These are phyloP conservation scores for Metschnikowia reukaufii DNA, from an alignment of 805 yeast genomes.

Conservation along the genomic window DNA sequence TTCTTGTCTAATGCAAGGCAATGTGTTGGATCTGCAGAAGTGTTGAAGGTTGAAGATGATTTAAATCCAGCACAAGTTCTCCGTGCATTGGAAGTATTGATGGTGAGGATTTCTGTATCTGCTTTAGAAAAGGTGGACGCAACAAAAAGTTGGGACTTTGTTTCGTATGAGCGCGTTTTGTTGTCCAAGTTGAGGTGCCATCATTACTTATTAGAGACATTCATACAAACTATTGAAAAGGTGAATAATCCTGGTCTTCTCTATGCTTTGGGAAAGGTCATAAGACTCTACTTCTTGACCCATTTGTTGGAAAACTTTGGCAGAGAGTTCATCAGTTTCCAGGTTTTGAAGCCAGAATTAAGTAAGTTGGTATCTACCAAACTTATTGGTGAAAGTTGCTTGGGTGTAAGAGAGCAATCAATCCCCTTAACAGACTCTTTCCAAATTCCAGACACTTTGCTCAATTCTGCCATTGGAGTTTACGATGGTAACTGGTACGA, in stretches of 20 bases:
- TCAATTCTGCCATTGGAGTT: slow-evolving; percentile 22
- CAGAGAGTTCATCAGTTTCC: slow-evolving; percentile 38
- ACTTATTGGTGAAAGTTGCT: slow-evolving; percentile 17
- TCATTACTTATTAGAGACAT: slow-evolving; percentile 39
- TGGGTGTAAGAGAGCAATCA: slow-evolving; percentile 18
- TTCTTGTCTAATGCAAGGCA: slow-evolving; percentile 18
- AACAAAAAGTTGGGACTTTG: slow-evolving; percentile 34
- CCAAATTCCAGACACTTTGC: slow-evolving; percentile 21
- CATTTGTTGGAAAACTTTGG: slow-evolving; percentile 29
- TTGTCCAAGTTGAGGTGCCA: slow-evolving; percentile 46
- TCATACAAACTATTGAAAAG: slow-evolving; percentile 24
- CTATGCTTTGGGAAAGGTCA: slow-evolving; percentile 30
- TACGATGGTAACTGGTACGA: slow-evolving; percentile 24
- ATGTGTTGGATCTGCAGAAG: slow-evolving; percentile 4
- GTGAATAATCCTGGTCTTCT: slow-evolving; percentile 26
- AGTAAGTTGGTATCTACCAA: slow-evolving; percentile 27
- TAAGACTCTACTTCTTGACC: slow-evolving; percentile 34
- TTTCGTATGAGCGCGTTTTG: slow-evolving; percentile 38
- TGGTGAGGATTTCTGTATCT: slow-evolving; percentile 34
- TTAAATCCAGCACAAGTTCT: slow-evolving; percentile 20
- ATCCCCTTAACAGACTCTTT: slow-evolving; percentile 23
- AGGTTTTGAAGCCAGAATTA: slow-evolving; percentile 32
- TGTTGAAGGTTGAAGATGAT: slow-evolving; percentile 16
- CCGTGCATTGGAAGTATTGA: slow-evolving; percentile 35
- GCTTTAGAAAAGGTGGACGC: slow-evolving; percentile 30